Percentiles rank a stretch among this genome's conserved stretches.
Evolutionary conservation across 352 stramenopile genomes (phyloP).

Genomic region (Globisporangium heterothallicum): DNA sequence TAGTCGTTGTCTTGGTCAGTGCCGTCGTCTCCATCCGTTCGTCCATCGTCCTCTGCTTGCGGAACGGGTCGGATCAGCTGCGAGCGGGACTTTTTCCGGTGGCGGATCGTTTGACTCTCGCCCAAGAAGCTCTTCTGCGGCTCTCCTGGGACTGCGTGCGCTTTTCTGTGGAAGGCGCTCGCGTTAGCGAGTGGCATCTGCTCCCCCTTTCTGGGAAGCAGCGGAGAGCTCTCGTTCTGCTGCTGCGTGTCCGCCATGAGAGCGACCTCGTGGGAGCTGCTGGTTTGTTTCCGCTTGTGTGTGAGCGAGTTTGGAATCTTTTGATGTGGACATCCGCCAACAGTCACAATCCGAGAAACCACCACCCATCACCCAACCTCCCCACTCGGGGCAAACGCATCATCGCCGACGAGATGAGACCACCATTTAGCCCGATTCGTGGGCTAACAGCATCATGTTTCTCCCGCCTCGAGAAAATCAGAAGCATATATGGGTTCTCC

Average conservation of each 20-base stretch:
- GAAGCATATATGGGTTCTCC: no score
- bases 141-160: neutral
- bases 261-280: no score
- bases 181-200: neutral
- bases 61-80: neutral
- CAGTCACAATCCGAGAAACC: no score
- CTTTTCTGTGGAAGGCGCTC: no score
- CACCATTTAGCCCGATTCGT: no score
- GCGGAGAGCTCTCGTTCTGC: conserved; percentile 6
- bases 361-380: no score
- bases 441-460: no score
- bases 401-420: no score
- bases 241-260: neutral
- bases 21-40: neutral
- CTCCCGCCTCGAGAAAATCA: neutral
- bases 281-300: no score
- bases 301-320: no score
- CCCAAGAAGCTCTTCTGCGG: conserved; percentile 8
- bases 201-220: conserved; percentile 5
- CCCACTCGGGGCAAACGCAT: no score
- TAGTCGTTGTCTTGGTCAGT: conserved; percentile 4
- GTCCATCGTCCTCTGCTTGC: neutral
- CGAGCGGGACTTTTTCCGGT: conserved; percentile 12
- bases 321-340: no score
- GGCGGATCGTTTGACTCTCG: conserved; percentile 7